Evolutionary conservation across 441 rosid genomes (phyloP), one percentile per base, ranked within the genome.

Genomic region (Rhodomyrtus psidioides): DNA sequence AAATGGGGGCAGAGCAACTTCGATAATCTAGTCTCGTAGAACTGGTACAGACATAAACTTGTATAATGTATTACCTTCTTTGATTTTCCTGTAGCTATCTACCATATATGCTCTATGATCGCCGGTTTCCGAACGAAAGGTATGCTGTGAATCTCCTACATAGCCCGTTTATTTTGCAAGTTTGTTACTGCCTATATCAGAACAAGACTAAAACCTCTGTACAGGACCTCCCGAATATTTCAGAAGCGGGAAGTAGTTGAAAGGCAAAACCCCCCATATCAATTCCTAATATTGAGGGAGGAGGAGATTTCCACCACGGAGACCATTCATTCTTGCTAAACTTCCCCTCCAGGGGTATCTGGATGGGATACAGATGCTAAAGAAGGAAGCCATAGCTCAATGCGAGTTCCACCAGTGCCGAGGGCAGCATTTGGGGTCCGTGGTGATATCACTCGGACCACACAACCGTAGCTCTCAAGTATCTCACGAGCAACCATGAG

Each of bases 391-490:
- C 99, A 96, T 53, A 96, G 88, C 88, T 96, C 97, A 56, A 96
- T 85, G 81, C 95, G 93, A 81, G 98, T 95, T 83, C 99, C 98
- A 8, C 99, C 97, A 55, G 93, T 90, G 87, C 96, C 99, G 49
- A 95, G 85, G 85, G 93, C 94, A 27, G 95, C 96, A 83, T 93
- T 93, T 0, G 92, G 65, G 27, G 85, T 87, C 39, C 95, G 92
- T 51, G 99, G 98, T 55, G 99, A 95, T 89, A 93, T 92, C 54
- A 95, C 95, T 10, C 96, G 93, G 26, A 96, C 93, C 44, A 95
- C 98, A 70, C 99, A 95, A 51, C 98, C 98, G 65, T 93, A 96
- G 87, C 93, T 92, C 94, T 95, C 98, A 9, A 96, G 95, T 86
- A 95, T 95, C 89, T 96, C 98, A 7, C 96, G 96, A 23, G 99